Conservation (phyloP, 1,284 basidiomycete species). For the Agaricales sp. region DNA sequence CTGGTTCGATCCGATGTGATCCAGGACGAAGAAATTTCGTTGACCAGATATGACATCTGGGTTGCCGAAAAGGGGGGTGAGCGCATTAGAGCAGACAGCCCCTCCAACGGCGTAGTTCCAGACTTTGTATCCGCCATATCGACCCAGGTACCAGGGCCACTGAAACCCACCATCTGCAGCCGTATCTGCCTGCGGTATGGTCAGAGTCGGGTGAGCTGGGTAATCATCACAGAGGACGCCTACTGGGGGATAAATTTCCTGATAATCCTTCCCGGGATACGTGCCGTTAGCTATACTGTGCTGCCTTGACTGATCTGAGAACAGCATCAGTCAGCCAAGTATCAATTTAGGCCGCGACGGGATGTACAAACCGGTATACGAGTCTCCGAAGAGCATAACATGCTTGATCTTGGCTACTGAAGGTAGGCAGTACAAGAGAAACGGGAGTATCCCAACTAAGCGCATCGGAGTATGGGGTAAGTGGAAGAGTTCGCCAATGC, state of each 20-base stretch:
- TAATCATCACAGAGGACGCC: slow-evolving; percentile 1
- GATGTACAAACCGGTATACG: too few species aligned
- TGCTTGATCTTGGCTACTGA: slow-evolving; percentile 4
- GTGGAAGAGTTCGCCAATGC: too few species aligned
- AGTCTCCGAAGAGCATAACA: slow-evolving; percentile 10
- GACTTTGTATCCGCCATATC: slow-evolving; percentile 14
- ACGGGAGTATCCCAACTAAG: too few species aligned
- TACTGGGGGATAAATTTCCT: slow-evolving; percentile 16
- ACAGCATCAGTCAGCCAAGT: too few species aligned
- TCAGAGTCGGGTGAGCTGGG: neutral
- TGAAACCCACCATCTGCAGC: slow-evolving; percentile 15
- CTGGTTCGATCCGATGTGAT: slow-evolving; percentile 11
- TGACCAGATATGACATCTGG: slow-evolving; percentile 14
- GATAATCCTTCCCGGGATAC: slow-evolving; percentile 15
- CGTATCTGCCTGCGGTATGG: slow-evolving; percentile 9
- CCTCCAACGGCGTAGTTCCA: slow-evolving; percentile 14
- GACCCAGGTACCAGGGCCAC: slow-evolving; percentile 14
- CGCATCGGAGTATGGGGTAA: too few species aligned
- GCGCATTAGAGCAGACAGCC: slow-evolving; percentile 11
- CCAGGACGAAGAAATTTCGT: slow-evolving; percentile 13
- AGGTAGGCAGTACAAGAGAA: too few species aligned
- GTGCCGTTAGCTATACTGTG: slow-evolving; percentile 16
- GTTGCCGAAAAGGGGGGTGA: slow-evolving; percentile 6
- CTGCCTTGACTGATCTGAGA: slow-evolving; percentile 15
- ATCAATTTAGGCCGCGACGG: too few species aligned